Evolutionary conservation across 768 basidiomycete species (phyloP), one percentile per base, ranked within the genome.

Genomic region (Suillus cothurnatus): DNA sequence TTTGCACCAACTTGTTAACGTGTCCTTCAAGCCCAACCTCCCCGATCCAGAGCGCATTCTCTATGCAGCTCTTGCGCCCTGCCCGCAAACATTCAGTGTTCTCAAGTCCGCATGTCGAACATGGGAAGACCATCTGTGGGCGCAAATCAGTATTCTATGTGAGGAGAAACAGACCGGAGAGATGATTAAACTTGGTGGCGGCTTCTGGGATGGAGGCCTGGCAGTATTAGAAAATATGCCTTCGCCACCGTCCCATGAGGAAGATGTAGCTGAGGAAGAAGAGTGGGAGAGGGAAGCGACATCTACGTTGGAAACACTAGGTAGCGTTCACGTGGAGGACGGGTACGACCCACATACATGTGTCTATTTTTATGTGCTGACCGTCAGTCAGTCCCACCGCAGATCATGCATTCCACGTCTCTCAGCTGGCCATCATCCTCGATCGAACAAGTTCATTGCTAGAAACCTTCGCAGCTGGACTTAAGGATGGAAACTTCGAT

Each of bases 91-190:
- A 1, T 83, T 86, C 0, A 78, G 76, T 26, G 76, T 90, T 38
- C 84, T 94, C 39, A 88, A 91, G 67, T 83, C 88, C 0, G 87
- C 91, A 4, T 96, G 94, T 71, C 79, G 88, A 39, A 91, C 92
- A 26, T 99, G 97, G 96, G 93, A 96, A 71, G 97, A 99, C 72
- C 90, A 96, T 72, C 81, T 99, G 0, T 99, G 97, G 97, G 94
- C 93, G 0, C 90, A 93, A 64, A 81, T 95, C 60, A 88, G 88
- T 69, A 83, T 93, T 58, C 80, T 93, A 45, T 90, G 92, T 70
- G 93, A 96, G 72, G 89, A 94, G 69, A 88, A 91, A 65, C 85
- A 91, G 73, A 89, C 88, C 53, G 82, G 81, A 36, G 88, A 91
- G 66, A 84, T 98, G 71, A 74, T 81, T 12, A 82, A 84, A 45